These are phyloP conservation scores for Teunomyces barrocoloradensis DNA, from an alignment of 805 yeast species.

Conservation along the genomic window DNA sequence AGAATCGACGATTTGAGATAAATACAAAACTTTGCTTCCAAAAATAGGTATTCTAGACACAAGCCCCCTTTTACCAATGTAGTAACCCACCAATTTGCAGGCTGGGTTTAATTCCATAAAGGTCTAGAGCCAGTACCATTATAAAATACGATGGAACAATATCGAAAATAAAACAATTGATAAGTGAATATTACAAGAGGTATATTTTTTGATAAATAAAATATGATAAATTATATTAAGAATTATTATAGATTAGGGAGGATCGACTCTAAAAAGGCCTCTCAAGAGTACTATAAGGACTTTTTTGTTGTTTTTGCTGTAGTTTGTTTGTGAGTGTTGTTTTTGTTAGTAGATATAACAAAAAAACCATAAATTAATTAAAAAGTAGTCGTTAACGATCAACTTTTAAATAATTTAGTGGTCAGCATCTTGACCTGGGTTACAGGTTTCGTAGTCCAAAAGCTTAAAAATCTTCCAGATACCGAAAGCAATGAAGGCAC, in stretches of 20 bases:
- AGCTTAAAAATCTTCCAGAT: conserved; percentile 66
- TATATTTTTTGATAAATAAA: too few relatives aligned
- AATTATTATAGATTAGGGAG: neutral
- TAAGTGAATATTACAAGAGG: neutral
- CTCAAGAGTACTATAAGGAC: neutral
- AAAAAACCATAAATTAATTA: too few relatives aligned
- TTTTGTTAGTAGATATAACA: too few relatives aligned
- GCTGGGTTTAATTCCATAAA: neutral
- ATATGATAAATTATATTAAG: neutral
- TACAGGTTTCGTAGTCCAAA: conserved; percentile 65
- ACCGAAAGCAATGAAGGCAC: conserved; percentile 62
- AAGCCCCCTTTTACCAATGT: neutral
- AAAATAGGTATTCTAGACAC: neutral
- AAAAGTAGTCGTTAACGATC: neutral
- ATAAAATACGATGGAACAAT: neutral
- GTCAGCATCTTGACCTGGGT: conserved; percentile 69
- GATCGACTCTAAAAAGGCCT: neutral
- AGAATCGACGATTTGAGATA: neutral
- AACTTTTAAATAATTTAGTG: conserved; percentile 16
- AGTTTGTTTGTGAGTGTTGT: too few relatives aligned
- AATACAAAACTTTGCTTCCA: neutral
- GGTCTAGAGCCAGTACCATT: neutral
- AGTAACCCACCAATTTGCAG: neutral
- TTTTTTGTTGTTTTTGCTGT: neutral
- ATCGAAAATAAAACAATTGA: neutral